Percentiles rank a stretch among this genome's conserved stretches.
These are phyloP conservation scores for Penicillium dipodomyicola DNA, from an alignment of 495 filamentous ascomycete species.

Conservation along the genomic window DNA sequence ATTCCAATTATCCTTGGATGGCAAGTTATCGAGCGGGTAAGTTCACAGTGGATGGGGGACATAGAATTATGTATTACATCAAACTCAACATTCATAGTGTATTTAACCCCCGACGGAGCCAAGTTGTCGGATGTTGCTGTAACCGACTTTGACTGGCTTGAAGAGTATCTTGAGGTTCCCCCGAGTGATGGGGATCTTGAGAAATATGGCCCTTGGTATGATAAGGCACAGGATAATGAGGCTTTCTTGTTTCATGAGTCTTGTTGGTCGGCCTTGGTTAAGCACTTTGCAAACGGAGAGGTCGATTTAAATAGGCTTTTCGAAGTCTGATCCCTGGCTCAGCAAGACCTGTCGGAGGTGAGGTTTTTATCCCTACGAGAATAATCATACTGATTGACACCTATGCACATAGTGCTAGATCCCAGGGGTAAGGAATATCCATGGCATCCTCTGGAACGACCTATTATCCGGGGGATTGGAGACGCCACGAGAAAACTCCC, in stretches of 20 bases:
- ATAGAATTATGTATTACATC: neutral
- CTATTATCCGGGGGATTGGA: conserved; percentile 1
- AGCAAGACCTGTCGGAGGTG: neutral
- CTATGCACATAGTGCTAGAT: no score
- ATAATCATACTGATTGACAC: no score
- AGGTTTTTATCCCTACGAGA: no score
- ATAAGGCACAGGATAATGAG: conserved; percentile 1
- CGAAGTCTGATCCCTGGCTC: conserved; percentile 11
- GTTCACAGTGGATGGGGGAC: neutral
- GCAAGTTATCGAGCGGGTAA: conserved; percentile 8
- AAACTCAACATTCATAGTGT: conserved; percentile 9
- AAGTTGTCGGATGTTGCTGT: conserved; percentile 1
- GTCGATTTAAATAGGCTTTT: conserved; percentile 12
- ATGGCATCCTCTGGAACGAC: neutral
- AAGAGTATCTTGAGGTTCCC: no score
- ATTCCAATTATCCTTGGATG: neutral
- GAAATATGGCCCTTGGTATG: conserved; percentile 5
- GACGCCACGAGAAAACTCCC: neutral
- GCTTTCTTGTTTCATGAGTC: conserved; percentile 8
- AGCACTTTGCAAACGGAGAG: conserved; percentile 3
- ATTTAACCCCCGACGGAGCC: conserved; percentile 3
- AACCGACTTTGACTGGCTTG: neutral
- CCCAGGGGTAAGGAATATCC: neutral
- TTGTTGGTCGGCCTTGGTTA: conserved; percentile 10
- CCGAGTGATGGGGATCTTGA: neutral